Percentiles rank a stretch among this genome's conserved stretches.
These are phyloP conservation scores for Lactifluus piperatus DNA, from an alignment of 768 basidiomycete genomes.

Conservation along the genomic window DNA sequence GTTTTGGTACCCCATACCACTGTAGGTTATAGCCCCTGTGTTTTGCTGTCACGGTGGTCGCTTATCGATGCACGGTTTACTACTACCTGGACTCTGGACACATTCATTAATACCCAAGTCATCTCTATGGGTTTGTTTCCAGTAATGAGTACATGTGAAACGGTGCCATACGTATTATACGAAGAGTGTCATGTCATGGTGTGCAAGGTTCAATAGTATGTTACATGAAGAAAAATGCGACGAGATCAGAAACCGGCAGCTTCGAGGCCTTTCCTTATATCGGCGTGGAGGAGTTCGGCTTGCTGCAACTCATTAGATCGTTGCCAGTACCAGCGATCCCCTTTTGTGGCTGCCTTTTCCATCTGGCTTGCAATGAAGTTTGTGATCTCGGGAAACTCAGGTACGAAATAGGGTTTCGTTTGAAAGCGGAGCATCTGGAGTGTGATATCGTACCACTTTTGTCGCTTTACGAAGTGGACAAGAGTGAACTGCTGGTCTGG, in stretches of 20 bases:
- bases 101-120: constrained; percentile 8
- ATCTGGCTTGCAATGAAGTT: constrained; percentile 43
- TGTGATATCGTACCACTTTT: constrained; percentile 48
- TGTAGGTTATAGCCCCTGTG: constrained; percentile 23
- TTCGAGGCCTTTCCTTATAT: constrained; percentile 59
- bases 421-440: constrained; percentile 51
- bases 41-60: constrained; percentile 26
- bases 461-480: constrained; percentile 47
- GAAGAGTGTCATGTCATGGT: neutral
- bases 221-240: neutral
- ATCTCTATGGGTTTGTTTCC: neutral
- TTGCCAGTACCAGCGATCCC: constrained; percentile 46
- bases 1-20: constrained; percentile 16
- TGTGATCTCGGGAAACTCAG: constrained; percentile 37
- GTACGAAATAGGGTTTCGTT: constrained; percentile 39
- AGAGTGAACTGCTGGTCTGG: constrained; percentile 21
- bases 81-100: constrained; percentile 23
- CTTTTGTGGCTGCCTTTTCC: constrained; percentile 31
- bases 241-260: constrained; percentile 50
- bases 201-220: neutral
- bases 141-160: constrained; percentile 3
- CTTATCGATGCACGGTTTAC: constrained; percentile 32
- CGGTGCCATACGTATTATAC: neutral
- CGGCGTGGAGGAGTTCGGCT: constrained; percentile 49
- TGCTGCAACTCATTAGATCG: constrained; percentile 54